phyloP scores from a whole-genome alignment of 352 stramenopile genomes.

The Globisporangium orthogonon region DNA sequence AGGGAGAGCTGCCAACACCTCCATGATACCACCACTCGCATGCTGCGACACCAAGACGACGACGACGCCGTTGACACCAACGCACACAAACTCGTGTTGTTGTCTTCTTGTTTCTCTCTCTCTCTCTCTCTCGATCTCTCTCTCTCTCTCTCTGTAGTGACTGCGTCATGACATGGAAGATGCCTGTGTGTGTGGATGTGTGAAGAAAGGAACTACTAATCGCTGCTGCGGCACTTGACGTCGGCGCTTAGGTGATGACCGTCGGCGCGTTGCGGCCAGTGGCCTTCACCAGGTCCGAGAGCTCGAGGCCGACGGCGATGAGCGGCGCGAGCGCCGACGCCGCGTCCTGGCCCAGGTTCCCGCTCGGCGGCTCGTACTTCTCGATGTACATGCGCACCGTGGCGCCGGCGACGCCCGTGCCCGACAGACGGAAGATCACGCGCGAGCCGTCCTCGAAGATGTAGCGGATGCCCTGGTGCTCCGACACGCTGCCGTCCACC shows the following conservation, averaged over 20 bases:
- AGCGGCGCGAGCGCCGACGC: slow-evolving; percentile 82
- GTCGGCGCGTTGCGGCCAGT: slow-evolving; percentile 93
- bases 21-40: background rate
- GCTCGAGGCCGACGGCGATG: slow-evolving; percentile 88
- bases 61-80: background rate
- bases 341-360: slow-evolving; percentile 78
- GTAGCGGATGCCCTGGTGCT: slow-evolving; percentile 96
- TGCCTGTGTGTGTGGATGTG: background rate
- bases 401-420: slow-evolving; percentile 95
- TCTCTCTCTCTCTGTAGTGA: background rate
- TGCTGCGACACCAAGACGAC: background rate
- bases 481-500: slow-evolving; percentile 94
- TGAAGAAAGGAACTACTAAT: background rate
- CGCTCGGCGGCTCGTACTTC: slow-evolving; percentile 92
- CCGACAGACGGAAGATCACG: slow-evolving; percentile 97
- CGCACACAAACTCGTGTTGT: background rate
- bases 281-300: slow-evolving; percentile 91
- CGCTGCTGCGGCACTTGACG: background rate
- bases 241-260: slow-evolving; percentile 93
- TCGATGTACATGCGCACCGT: slow-evolving; percentile 99
- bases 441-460: slow-evolving; percentile 93
- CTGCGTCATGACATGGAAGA: background rate
- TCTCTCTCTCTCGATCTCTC: background rate
- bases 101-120: background rate
- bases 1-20: background rate